These are phyloP conservation scores for Voacanga thouarsii DNA, from an alignment of 257 asterid species.

Conservation along the genomic window DNA sequence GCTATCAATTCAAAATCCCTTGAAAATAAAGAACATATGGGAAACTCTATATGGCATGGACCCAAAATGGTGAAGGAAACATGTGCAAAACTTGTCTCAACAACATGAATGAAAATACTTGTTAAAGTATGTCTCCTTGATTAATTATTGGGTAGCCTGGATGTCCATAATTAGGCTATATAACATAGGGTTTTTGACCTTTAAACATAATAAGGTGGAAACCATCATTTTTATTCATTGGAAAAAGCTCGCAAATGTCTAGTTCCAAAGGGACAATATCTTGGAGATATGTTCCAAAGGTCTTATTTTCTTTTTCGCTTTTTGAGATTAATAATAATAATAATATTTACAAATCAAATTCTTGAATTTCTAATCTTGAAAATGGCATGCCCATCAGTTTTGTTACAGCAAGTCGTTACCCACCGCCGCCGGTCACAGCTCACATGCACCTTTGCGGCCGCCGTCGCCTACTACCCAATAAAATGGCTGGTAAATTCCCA, in stretches of 20 bases:
- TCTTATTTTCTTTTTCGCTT: not conserved
- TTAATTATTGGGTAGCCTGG: constrained; percentile 8
- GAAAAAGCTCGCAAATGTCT: constrained; percentile 15
- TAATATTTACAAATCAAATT: not conserved
- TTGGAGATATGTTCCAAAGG: constrained; percentile 13
- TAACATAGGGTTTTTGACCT: constrained; percentile 9
- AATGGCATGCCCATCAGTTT: not conserved
- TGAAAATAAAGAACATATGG: not conserved
- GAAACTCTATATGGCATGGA: not conserved
- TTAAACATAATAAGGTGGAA: constrained; percentile 10
- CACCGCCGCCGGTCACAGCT: not conserved
- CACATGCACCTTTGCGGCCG: constrained; percentile 27
- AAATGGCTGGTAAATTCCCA: too few species aligned
- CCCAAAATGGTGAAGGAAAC: not conserved
- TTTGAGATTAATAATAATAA: not conserved
- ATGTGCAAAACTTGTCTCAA: constrained; percentile 1
- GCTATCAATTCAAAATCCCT: not conserved
- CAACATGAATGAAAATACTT: constrained; percentile 6
- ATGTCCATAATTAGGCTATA: constrained; percentile 15
- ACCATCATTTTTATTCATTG: constrained; percentile 22
- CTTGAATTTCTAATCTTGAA: not conserved
- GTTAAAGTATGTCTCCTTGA: not conserved
- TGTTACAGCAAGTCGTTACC: not conserved
- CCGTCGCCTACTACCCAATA: constrained; percentile 6
- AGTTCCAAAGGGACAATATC: constrained; percentile 33